Percentiles rank a stretch among this genome's conserved stretches.
Conservation (phyloP, 2,329 filamentous ascomycete species). For the Colletotrichum theobromicola region DNA sequence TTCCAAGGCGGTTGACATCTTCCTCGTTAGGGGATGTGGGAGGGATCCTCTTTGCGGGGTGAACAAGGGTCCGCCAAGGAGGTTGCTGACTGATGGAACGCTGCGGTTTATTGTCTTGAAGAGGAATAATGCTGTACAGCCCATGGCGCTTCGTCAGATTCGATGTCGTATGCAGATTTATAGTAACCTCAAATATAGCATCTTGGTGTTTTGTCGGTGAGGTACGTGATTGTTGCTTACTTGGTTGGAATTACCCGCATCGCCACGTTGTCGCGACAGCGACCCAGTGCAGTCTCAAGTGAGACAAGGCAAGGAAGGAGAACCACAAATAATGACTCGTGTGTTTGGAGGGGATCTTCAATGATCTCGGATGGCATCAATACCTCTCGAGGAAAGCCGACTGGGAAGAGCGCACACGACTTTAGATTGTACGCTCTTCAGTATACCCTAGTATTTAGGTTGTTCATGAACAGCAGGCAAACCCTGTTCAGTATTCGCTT, state of each 20-base stretch:
- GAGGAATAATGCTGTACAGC: not conserved
- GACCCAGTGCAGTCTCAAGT: not conserved
- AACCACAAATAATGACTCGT: not conserved
- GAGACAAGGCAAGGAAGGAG: not conserved
- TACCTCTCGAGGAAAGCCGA: not conserved
- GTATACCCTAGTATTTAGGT: too few relatives aligned
- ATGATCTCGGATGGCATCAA: not conserved
- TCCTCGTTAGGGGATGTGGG: not conserved
- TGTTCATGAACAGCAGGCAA: too few relatives aligned
- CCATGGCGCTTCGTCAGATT: not conserved
- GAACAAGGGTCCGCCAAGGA: not conserved
- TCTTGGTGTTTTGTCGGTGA: not conserved
- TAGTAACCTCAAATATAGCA: not conserved
- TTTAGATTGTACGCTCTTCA: not conserved
- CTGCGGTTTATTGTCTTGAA: not conserved
- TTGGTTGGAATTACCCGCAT: not conserved
- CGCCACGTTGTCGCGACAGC: not conserved
- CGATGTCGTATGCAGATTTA: not conserved
- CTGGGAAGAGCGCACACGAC: not conserved
- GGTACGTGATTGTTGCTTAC: not conserved
- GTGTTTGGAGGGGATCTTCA: not conserved
- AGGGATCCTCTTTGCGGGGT: not conserved
- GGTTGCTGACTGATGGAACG: constrained; percentile 1
- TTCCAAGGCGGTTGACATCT: not conserved
- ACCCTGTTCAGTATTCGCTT: too few relatives aligned